These are phyloP conservation scores for Cornus suecica DNA, from an alignment of 148 eudicot species.

Conservation along the genomic window DNA sequence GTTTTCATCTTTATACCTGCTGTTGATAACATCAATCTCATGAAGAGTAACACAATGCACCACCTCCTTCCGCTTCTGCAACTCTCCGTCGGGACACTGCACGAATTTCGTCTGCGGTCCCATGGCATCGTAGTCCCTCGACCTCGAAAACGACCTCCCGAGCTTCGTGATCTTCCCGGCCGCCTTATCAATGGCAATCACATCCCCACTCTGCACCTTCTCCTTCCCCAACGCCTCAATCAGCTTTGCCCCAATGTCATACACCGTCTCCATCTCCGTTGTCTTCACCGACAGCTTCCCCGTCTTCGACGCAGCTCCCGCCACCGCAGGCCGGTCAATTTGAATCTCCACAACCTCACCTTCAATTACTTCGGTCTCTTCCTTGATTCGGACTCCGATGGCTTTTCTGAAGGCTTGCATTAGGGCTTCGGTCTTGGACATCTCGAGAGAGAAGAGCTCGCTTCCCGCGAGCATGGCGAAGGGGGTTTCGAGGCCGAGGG, in stretches of 20 bases:
- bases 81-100: slow-evolving; percentile 95
- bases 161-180: slow-evolving; percentile 86
- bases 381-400: slow-evolving; percentile 85
- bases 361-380: slow-evolving; percentile 85
- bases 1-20: slow-evolving; percentile 56
- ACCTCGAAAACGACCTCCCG: slow-evolving; percentile 83
- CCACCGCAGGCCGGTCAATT: slow-evolving; percentile 67
- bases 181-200: slow-evolving; percentile 85
- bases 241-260: slow-evolving; percentile 91
- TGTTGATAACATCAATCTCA: slow-evolving; percentile 96
- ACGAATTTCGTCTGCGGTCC: slow-evolving; percentile 90
- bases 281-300: slow-evolving; percentile 91
- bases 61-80: slow-evolving; percentile 97
- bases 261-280: slow-evolving; percentile 94
- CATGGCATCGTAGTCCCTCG: slow-evolving; percentile 94
- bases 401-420: slow-evolving; percentile 84
- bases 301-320: slow-evolving; percentile 73
- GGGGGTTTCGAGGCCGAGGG: slow-evolving; percentile 75
- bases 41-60: slow-evolving; percentile 95
- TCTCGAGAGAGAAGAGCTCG: slow-evolving; percentile 83
- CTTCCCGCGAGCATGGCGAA: slow-evolving; percentile 89
- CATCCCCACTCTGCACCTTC: slow-evolving; percentile 96
- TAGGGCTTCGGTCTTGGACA: slow-evolving; percentile 92
- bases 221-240: slow-evolving; percentile 88
- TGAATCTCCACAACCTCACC: slow-evolving; percentile 87